Evolutionary conservation across 2,329 filamentous ascomycete genomes (phyloP).

Genomic region (Botrytis fabae): DNA sequence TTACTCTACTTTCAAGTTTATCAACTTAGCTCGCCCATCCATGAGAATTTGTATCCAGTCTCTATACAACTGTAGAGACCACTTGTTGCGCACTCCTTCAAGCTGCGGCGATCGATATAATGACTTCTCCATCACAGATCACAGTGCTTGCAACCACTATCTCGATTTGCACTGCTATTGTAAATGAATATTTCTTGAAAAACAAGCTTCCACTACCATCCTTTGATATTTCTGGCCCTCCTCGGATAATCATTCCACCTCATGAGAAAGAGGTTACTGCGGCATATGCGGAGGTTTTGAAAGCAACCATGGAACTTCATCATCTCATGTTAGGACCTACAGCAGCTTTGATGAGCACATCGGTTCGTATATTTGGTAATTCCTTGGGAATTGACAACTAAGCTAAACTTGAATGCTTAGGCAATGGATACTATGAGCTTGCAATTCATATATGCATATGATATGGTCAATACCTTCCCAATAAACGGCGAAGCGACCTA

Average conservation of each 20-base stretch:
- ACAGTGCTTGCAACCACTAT: not conserved
- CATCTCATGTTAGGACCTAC: constrained; percentile 16
- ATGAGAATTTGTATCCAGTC: not conserved
- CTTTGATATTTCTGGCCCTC: constrained; percentile 8
- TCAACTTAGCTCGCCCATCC: not conserved
- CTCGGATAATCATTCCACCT: not conserved
- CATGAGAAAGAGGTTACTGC: constrained; percentile 4
- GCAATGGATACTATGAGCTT: constrained; percentile 9
- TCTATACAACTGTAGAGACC: not conserved
- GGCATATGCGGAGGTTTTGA: constrained; percentile 5
- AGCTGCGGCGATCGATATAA: not conserved
- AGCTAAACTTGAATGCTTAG: not conserved
- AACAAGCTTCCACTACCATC: constrained; percentile 2
- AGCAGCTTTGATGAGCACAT: constrained; percentile 8
- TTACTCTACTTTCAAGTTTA: not conserved
- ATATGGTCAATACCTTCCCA: constrained; percentile 10
- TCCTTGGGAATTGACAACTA: not conserved
- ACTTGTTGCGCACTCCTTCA: not conserved
- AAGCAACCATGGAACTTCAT: constrained; percentile 15
- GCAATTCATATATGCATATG: constrained; percentile 17
- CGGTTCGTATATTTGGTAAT: not conserved
- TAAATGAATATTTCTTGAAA: constrained; percentile 3
- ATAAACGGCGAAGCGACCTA: constrained; percentile 44
- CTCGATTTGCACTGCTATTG: not conserved
- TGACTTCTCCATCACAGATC: not conserved